Conservation (phyloP, 352 stramenopile species). For the Globisporangium perplexum region DNA sequence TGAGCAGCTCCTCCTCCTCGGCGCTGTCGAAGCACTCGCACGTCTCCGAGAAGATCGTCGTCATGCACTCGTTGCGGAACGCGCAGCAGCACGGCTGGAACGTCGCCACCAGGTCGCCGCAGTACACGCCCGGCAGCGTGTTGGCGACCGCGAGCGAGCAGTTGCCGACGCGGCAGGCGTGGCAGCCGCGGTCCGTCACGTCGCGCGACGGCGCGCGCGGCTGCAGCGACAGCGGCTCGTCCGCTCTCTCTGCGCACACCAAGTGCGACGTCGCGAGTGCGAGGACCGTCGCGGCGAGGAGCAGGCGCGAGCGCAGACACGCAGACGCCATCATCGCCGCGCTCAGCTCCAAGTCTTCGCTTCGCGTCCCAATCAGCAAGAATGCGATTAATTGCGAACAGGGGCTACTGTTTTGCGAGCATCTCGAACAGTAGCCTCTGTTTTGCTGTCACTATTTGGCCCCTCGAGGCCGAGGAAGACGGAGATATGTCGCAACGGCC, state of each 20-base stretch:
- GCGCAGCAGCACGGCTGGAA: slow-evolving; percentile 71
- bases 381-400: no score
- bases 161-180: slow-evolving; percentile 51
- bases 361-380: no score
- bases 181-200: slow-evolving; percentile 37
- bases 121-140: slow-evolving; percentile 48
- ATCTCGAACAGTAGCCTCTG: not conserved
- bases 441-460: not conserved
- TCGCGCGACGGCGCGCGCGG: not conserved
- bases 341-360: no score
- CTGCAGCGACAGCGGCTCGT: not conserved
- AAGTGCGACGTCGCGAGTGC: not conserved
- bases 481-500: no score
- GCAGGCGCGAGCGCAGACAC: not conserved
- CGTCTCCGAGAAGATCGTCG: slow-evolving; percentile 60
- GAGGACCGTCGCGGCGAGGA: not conserved
- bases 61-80: slow-evolving; percentile 74
- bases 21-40: slow-evolving; percentile 66
- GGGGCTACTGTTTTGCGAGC: no score
- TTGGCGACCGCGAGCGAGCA: slow-evolving; percentile 62
- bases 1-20: slow-evolving; percentile 54
- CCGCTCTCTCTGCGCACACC: not conserved
- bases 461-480: no score
- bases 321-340: not conserved
- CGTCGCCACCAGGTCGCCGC: slow-evolving; percentile 53